Base-by-base conservation (phyloP, 177 flowering plant species). In the Vitis hybrid region DNA sequence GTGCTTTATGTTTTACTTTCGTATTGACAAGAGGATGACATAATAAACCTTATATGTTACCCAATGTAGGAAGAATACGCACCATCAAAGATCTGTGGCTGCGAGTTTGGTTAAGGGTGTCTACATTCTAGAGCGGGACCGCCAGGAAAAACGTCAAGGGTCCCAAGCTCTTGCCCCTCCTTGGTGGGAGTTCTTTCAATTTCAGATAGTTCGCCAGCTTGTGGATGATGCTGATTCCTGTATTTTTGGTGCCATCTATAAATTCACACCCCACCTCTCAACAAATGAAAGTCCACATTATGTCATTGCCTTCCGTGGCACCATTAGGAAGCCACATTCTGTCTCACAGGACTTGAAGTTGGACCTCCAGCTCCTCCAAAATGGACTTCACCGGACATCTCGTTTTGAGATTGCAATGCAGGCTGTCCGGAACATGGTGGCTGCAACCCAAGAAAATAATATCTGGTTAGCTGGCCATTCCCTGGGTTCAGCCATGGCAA, bases 381-480 rank as follows among this genome's bases (percentile, higher is more conserved):
- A 90, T 69, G 87, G 83, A 23, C 93, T 93, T 60, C 93, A 91
- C 72, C 78, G 32, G 49, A 83, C 95, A 19, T 78, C 97, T 26
- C 88, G 98, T 1, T 86, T 80, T 67, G 84, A 88, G 75, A 78
- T 70, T 19, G 97, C 88, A 17, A 83, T 89, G 74, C 91, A 87
- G 75, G 88, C 92, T 26, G 92, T 93, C 4, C 76, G 87, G 10
- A 81, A 79, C 63, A 57, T 85, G 65, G 89, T 87, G 23, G 89
- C 93, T 30, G 54, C 83, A 7, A 82, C 70, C 56, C 90, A 88
- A 72, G 80, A 72, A 64, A 62, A 71, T 5, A 84, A 77, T 56
- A 66, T 91, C 12, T 96, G 98, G 98, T 75, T 96, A 49, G 80
- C 95, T 23, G 99, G 99, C 23, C 99, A 96, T 73, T 96, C 99